Evolutionary conservation across 345 rosid genomes (phyloP).

Genomic region (Hevea brasiliensis): DNA sequence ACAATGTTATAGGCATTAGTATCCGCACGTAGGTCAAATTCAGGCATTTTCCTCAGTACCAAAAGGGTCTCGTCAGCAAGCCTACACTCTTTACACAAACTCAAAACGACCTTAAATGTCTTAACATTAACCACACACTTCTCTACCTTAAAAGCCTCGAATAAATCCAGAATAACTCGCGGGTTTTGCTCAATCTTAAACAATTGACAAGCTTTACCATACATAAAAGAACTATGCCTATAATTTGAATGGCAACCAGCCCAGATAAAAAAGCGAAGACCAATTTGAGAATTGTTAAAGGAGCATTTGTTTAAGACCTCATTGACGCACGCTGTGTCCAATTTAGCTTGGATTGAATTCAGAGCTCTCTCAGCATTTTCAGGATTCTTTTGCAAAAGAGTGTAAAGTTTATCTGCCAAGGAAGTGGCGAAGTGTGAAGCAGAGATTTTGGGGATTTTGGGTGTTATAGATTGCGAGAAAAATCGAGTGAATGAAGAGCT

Average conservation of each 20-base stretch:
- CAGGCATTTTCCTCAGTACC: constrained; percentile 66
- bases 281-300: constrained; percentile 40
- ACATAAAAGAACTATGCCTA: constrained; percentile 65
- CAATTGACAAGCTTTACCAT: constrained; percentile 59
- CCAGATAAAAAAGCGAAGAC: constrained; percentile 82
- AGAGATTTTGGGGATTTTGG: constrained; percentile 33
- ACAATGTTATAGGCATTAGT: constrained; percentile 54
- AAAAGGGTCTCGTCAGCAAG: constrained; percentile 68
- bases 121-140: constrained; percentile 54
- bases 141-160: constrained; percentile 53
- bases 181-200: constrained; percentile 57
- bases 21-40: constrained; percentile 52
- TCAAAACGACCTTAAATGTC: constrained; percentile 57
- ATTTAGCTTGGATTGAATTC: constrained; percentile 35
- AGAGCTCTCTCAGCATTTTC: constrained; percentile 51
- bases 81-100: constrained; percentile 61
- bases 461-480: constrained; percentile 25
- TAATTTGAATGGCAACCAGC: constrained; percentile 64
- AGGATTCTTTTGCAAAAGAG: constrained; percentile 38
- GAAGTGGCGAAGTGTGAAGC: constrained; percentile 34
- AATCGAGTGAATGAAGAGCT: constrained; percentile 12
- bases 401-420: constrained; percentile 43
- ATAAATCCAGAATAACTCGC: constrained; percentile 39
- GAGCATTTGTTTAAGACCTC: constrained; percentile 55
- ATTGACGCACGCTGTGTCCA: constrained; percentile 52